Base-by-base conservation (phyloP, 2,329 filamentous ascomycete species). In the Cladosporium colombiae region DNA sequence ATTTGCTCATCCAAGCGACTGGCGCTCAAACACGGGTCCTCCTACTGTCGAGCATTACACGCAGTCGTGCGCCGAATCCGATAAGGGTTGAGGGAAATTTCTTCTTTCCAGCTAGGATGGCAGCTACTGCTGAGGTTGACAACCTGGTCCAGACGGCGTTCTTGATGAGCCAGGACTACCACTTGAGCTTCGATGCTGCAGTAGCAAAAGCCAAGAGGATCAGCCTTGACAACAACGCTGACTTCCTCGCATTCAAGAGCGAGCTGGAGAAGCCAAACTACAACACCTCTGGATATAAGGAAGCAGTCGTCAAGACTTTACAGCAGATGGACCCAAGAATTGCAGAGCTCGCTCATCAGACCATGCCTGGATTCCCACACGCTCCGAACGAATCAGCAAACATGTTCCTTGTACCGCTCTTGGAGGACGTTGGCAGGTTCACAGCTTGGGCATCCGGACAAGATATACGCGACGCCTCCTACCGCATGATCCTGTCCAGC, bases 1-100 rank as follows among this genome's bases (percentile, higher is more conserved):
- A 98, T 74, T 82, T 97, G 10, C 80, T 96, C 0, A 83, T 94
- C 0, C 89, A 93, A 74, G 84, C 92, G 66, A 82, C 94, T 10
- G 89, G 88, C 0, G 58, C 74, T 0, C 69, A 83, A 1, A 89
- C 89, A 0, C 81, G 82, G 0, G 87, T 96, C 0, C 81, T 88
- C 0, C 89, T 94, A 65, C 84, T 96, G 14, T 40, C 53, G 5
- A 31, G 62, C n/a, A 44, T 65, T n/a, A 50, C 55, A 14, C 55
- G 62, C 29, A 60, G 25, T 8, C 29, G 55, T 29, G 21, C 23
- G 31, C 82, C 84, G 65, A 89, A 92, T 57, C 76, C 94, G 1
- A 82, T 86, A 7, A 68, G 69, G 11, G 40, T 57, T 7, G 33
- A 59, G 8, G 53, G 59, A 7, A 66, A 63, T 13, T 31, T 58